phyloP scores from a whole-genome alignment of 1,139 yeast species.

The Yamadazyma sp. region DNA sequence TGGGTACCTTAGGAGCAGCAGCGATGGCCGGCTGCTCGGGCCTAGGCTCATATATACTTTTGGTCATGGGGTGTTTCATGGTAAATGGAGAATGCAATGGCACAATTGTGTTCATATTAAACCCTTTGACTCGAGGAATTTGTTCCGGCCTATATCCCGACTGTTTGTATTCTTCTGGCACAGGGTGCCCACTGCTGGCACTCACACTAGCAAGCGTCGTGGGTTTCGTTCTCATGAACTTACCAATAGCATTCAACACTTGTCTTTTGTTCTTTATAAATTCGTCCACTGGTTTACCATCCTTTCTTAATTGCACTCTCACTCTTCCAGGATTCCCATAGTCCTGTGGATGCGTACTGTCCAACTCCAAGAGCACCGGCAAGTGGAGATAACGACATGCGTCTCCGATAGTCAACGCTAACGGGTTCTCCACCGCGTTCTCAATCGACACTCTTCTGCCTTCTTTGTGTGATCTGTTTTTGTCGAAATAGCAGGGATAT shows the following conservation, averaged over 20 bases:
- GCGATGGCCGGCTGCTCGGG: conserved; percentile 43
- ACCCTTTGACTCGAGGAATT: conserved; percentile 79
- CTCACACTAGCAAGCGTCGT: conserved; percentile 66
- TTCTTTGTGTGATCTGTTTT: conserved; percentile 66
- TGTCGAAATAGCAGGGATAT: conserved; percentile 93
- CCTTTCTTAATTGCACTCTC: conserved; percentile 62
- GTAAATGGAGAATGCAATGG: conserved; percentile 82
- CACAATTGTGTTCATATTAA: conserved; percentile 79
- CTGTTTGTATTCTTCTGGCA: conserved; percentile 59
- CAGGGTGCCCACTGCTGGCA: conserved; percentile 51
- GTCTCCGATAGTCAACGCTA: conserved; percentile 80
- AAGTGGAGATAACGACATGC: conserved; percentile 50
- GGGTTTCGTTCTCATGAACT: conserved; percentile 65
- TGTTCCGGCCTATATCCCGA: conserved; percentile 52
- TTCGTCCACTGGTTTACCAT: conserved; percentile 40
- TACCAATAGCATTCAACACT: conserved; percentile 59
- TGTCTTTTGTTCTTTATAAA: conserved; percentile 62
- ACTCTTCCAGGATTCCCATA: conserved; percentile 97
- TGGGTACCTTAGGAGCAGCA: conserved; percentile 46
- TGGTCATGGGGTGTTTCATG: conserved; percentile 83
- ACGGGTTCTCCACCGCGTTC: conserved; percentile 79
- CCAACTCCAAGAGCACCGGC: conserved; percentile 67
- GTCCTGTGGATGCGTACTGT: conserved; percentile 92
- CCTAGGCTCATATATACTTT: conserved; percentile 59
- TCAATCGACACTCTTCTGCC: conserved; percentile 78